A percentile compares a stretch with the other conserved stretches of the same genome.
These are phyloP conservation scores for Eucalyptus pauciflora DNA, from an alignment of 345 rosid species.

Conservation along the genomic window DNA sequence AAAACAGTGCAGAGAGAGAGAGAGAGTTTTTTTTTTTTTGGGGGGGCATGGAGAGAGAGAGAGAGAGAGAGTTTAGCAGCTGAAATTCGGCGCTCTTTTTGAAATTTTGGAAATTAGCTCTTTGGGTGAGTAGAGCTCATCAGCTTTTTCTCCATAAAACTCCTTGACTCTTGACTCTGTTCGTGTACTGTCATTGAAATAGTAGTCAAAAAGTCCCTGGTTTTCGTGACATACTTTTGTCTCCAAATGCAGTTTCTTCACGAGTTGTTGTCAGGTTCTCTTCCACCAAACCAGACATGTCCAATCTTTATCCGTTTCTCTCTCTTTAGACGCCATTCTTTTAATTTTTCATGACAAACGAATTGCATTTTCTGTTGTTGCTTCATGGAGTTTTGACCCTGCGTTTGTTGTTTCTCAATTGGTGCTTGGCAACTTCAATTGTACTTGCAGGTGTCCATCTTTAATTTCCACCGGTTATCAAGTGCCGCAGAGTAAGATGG, in stretches of 20 bases:
- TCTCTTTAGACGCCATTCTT: neutral
- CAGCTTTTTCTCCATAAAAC: neutral
- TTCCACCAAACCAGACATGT: neutral
- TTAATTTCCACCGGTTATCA: neutral
- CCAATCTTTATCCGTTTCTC: conserved; percentile 3
- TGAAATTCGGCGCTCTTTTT: neutral
- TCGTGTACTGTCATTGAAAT: neutral
- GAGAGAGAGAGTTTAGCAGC: neutral
- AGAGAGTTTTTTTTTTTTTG: neutral
- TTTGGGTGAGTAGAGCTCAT: neutral
- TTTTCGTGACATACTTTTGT: conserved; percentile 22
- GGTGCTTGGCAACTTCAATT: neutral
- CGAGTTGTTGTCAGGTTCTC: conserved; percentile 68
- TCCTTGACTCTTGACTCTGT: neutral
- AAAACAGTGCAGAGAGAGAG: neutral
- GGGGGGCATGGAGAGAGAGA: neutral
- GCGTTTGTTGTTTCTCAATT: neutral
- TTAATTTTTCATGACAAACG: neutral
- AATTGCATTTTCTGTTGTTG: neutral
- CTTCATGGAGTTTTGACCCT: neutral
- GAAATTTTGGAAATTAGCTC: neutral
- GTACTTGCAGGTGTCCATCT: neutral
- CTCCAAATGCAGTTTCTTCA: conserved; percentile 57
- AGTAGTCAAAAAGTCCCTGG: neutral
- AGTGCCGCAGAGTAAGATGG: conserved; percentile 24